These are phyloP conservation scores for Hyaloscypha finlandica DNA, from an alignment of 495 filamentous ascomycete species.

Conservation along the genomic window DNA sequence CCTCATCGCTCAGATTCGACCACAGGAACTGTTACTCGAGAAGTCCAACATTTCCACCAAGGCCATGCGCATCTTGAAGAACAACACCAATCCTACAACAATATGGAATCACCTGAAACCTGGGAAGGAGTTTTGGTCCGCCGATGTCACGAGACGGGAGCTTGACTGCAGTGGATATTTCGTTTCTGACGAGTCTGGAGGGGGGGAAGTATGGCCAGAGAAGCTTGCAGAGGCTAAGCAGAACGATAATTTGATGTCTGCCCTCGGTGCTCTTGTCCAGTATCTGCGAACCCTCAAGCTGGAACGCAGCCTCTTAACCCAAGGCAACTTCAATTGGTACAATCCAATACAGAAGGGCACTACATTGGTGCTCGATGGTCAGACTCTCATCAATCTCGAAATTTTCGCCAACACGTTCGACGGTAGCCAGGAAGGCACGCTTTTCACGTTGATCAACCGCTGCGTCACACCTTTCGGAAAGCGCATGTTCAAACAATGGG, in stretches of 20 bases:
- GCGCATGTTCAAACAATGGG: conserved; percentile 94
- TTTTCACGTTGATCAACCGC: conserved; percentile 88
- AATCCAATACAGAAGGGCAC: conserved; percentile 92
- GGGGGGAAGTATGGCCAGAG: conserved; percentile 75
- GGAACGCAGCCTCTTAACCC: conserved; percentile 81
- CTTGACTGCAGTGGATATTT: conserved; percentile 85
- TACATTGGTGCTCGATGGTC: conserved; percentile 91
- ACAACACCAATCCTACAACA: conserved; percentile 88
- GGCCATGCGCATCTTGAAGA: conserved; percentile 91
- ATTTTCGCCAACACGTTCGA: conserved; percentile 95
- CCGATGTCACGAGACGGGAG: conserved; percentile 77
- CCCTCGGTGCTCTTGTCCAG: conserved; percentile 84
- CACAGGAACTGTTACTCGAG: conserved; percentile 87
- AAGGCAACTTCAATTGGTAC: conserved; percentile 91
- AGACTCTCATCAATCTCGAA: conserved; percentile 96
- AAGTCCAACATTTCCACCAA: conserved; percentile 83
- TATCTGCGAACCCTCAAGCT: conserved; percentile 89
- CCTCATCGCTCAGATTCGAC: conserved; percentile 89
- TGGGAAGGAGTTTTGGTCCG: conserved; percentile 88
- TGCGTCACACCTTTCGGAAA: conserved; percentile 98
- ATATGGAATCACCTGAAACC: conserved; percentile 95
- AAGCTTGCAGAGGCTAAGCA: conserved; percentile 71
- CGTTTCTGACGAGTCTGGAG: conserved; percentile 58
- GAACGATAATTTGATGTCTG: conserved; percentile 87
- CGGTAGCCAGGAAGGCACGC: conserved; percentile 78